These are phyloP conservation scores for Paspalum notatum DNA, from an alignment of 176 grass and related monocot species.

Conservation along the genomic window DNA sequence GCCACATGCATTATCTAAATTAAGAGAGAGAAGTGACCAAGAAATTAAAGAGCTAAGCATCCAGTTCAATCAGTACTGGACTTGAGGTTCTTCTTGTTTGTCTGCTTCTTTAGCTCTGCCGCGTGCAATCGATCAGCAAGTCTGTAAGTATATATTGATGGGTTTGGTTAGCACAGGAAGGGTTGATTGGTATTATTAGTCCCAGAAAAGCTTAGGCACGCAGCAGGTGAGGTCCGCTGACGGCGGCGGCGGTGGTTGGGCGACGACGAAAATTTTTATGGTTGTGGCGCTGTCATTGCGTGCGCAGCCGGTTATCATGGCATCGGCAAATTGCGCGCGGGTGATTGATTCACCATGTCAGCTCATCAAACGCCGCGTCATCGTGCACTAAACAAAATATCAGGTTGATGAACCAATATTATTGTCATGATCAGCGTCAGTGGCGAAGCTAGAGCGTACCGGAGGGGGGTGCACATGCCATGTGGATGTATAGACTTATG, in stretches of 20 bases:
- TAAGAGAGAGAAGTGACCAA: background rate
- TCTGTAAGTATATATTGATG: background rate
- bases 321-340: conserved; percentile 3
- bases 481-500: too few species aligned
- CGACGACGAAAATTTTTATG: conserved; percentile 25
- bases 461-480: too few species aligned
- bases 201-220: background rate
- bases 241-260: conserved; percentile 20
- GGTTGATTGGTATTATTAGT: background rate
- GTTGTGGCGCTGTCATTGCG: conserved; percentile 10
- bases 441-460: too few species aligned
- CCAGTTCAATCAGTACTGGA: background rate
- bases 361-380: conserved; percentile 46
- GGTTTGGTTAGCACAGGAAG: background rate
- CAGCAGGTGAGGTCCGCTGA: background rate
- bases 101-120: conserved; percentile 19
- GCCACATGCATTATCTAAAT: background rate
- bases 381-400: conserved; percentile 34
- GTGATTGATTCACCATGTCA: conserved; percentile 8
- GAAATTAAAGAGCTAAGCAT: background rate
- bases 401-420: conserved; percentile 35
- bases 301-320: conserved; percentile 35
- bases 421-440: conserved; percentile 33
- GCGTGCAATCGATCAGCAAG: conserved; percentile 4
- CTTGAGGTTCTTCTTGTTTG: background rate